Base-by-base conservation (phyloP, 2,329 filamentous ascomycete species). In the Gnomoniopsis sp. region DNA sequence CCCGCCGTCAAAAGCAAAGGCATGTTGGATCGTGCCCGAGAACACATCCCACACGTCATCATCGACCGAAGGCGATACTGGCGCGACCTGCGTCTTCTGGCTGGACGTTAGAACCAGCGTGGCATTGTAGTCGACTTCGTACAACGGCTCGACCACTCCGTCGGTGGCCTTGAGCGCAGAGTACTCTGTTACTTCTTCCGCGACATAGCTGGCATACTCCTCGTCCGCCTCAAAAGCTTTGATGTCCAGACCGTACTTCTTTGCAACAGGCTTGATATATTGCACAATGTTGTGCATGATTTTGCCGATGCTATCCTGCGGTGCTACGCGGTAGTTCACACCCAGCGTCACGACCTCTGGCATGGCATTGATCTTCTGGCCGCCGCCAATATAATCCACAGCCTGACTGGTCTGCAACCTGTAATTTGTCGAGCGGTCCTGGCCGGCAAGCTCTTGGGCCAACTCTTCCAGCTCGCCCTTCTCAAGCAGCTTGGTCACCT, bases 331-430 rank as follows among this genome's bases (percentile, higher is more conserved):
- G 70, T 84, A 81, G 65, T 85, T 85, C 41, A 85, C 75, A 1
- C 77, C 74, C 0, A 80, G 75, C 3, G 71, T 76, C 48, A 82
- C 76, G 48, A 77, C 78, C 67, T 85, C 82, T 0, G 82, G 82
- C 43, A 85, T 74, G 2, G 82, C 82, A 58, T 85, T 85, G 62
- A 80, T 78, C 66, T 85, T 85, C 47, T 83, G 77, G 11, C 82
- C 82, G 23, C 81, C 82, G 36, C 69, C 68, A 65, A 85, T 77
- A 36, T 82, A 69, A 65, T 84, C 82, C 0, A 81, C 77, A 0
- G 82, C 79, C 69, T 84, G 81, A 0, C 79, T 82, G 2, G 82
- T 84, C 64, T 84, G 81, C 68, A 85, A 76, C 1, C 81, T 75
- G 62, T 82, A 84, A 34, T 81, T 76, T 21, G 77, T 75, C 2